Evolutionary conservation across 2,329 filamentous ascomycete genomes (phyloP), one percentile per base, ranked within the genome.

Genomic region (Chrysoporthe deuterocubensis): DNA sequence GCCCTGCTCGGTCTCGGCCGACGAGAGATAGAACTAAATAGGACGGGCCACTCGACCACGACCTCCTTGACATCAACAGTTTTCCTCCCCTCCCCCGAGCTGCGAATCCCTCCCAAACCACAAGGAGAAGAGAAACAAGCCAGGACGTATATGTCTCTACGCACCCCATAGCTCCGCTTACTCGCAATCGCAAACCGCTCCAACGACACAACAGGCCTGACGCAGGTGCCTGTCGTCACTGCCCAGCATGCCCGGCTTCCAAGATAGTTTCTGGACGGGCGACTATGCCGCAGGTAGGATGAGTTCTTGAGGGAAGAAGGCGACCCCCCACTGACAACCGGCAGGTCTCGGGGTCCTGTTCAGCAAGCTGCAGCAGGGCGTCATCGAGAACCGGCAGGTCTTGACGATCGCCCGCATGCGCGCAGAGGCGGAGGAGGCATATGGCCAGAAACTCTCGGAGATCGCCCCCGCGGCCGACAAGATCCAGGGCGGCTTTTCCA

Each of bases 201-300:
- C 18, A 44, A 61, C 43, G 26, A 21, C 44, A 62, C 43, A 67
- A 65, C 34, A 57, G 62, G 59, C 43, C 62, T 65, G 66, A 61
- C 62, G 59, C 42, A 67, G 68, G 50, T 64, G 34, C 71, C 59
- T 57, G 58, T 63, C 62, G 48, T 64, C 66, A 63, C 34, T 72
- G 58, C 66, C 73, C 76, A 89, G 80, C 78, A 95, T 95, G 92
- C 91, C 92, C 74, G 89, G 92, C 75, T 98, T 99, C 81, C 90
- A 94, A 74, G 93, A 95, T 82, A 97, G 94, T 62, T 98, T 99
- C 83, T 99, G 96, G 96, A 97, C 96, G 71, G 89, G 89, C 78
- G 96, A 99, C 86, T 98, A 98, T 85, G 95, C 95, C 78, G 94
- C 92, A 84, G 94, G 92, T 92, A 82, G 78, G 86, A 76, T 18